Conservation (phyloP, 2,329 filamentous ascomycete genomes). For the Teratosphaeria destructans region DNA sequence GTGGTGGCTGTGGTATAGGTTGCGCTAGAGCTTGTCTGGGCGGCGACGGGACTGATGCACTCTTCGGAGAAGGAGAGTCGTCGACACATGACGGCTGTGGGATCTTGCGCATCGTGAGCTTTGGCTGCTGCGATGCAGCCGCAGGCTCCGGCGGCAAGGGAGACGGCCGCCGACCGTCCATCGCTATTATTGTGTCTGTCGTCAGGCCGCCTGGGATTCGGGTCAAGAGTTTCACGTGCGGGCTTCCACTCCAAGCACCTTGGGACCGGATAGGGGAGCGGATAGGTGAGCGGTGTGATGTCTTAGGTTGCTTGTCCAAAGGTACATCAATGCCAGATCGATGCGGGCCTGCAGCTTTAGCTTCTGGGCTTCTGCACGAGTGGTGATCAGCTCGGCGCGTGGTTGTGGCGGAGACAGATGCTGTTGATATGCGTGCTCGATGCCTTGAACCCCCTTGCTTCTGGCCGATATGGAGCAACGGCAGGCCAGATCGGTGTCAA, state of each 20-base stretch:
- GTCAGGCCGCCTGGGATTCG: background rate
- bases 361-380: background rate
- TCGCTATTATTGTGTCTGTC: background rate
- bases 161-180: conserved; percentile 5
- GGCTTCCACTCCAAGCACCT: background rate
- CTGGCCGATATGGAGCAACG: background rate
- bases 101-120: background rate
- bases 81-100: background rate
- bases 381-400: background rate
- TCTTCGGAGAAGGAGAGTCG: background rate
- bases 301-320: background rate
- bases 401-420: background rate
- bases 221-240: background rate
- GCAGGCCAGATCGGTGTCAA: background rate
- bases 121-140: background rate
- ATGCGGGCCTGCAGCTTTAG: background rate
- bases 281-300: background rate
- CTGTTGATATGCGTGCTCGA: background rate
- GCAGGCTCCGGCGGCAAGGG: conserved; percentile 7
- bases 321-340: background rate
- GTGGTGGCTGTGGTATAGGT: background rate
- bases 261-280: background rate
- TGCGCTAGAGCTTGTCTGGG: background rate
- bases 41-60: background rate
- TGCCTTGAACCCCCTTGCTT: background rate